Percentiles rank a stretch among this genome's conserved stretches.
phyloP scores from a whole-genome alignment of 2,329 filamentous ascomycete species.

The Ceratocystis cacaofunesta region DNA sequence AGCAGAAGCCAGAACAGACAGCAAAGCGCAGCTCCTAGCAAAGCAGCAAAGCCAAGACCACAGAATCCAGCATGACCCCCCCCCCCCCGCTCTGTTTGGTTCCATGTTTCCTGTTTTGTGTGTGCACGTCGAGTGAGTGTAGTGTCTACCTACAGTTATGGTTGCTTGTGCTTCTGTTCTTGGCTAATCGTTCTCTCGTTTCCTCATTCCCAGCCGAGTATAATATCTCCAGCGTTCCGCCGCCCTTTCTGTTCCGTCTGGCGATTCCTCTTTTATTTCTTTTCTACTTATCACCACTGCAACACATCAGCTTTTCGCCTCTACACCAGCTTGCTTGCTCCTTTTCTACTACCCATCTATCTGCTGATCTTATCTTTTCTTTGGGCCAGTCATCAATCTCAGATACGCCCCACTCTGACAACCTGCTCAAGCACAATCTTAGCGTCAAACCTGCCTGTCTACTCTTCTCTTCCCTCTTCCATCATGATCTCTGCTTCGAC shows the following conservation, averaged over 20 bases:
- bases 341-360: neutral
- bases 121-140: too few species aligned
- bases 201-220: neutral
- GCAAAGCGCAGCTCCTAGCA: neutral
- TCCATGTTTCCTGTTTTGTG: neutral
- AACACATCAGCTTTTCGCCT: neutral
- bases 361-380: neutral
- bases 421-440: neutral
- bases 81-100: neutral
- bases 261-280: neutral
- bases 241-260: neutral
- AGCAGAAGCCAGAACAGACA: neutral
- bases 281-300: neutral
- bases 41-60: too few species aligned
- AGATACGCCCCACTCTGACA: neutral
- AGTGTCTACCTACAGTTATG: too few species aligned
- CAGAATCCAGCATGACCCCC: neutral
- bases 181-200: too few species aligned
- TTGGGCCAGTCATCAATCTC: neutral
- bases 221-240: slow-evolving; percentile 2
- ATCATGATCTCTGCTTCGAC: neutral
- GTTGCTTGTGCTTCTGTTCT: too few species aligned
- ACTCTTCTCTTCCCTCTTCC: neutral
- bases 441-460: neutral
- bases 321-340: neutral